Percentiles rank a stretch among this genome's conserved stretches.
Evolutionary conservation across 495 filamentous ascomycete genomes (phyloP).

Genomic region (Tuber melanosporum): DNA sequence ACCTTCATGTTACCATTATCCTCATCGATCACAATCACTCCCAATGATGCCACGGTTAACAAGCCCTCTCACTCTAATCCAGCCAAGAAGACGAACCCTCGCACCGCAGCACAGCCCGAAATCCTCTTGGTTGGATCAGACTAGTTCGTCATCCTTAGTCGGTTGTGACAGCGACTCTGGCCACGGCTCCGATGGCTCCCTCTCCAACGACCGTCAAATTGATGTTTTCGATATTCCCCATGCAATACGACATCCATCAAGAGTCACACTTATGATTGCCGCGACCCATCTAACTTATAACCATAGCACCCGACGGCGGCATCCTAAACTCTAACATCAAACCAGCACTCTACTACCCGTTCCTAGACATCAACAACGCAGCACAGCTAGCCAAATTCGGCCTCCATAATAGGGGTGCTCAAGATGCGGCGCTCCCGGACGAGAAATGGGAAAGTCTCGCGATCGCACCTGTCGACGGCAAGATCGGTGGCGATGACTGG

Average conservation of each 20-base stretch:
- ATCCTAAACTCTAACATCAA: slow-evolving; percentile 53
- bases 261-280: slow-evolving; percentile 49
- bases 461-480: slow-evolving; percentile 56
- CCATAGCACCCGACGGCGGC: slow-evolving; percentile 47
- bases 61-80: neutral
- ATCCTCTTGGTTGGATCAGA: slow-evolving; percentile 58
- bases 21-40: neutral
- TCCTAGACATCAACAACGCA: slow-evolving; percentile 68
- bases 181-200: slow-evolving; percentile 50
- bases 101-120: slow-evolving; percentile 65
- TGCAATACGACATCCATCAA: slow-evolving; percentile 59
- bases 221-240: slow-evolving; percentile 62
- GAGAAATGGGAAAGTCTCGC: slow-evolving; percentile 79
- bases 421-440: slow-evolving; percentile 56
- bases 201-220: slow-evolving; percentile 62
- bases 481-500: slow-evolving; percentile 48
- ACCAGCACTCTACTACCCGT: slow-evolving; percentile 61
- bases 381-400: slow-evolving; percentile 61
- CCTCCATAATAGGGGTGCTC: slow-evolving; percentile 60
- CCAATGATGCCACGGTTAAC: slow-evolving; percentile 25
- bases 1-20: slow-evolving; percentile 18
- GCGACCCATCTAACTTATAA: slow-evolving; percentile 33
- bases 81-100: slow-evolving; percentile 44
- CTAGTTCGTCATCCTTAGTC: slow-evolving; percentile 64
- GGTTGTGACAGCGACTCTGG: slow-evolving; percentile 56